A percentile compares a stretch with the other conserved stretches of the same genome.
Evolutionary conservation across 2,329 filamentous ascomycete species (phyloP).

Genomic region (Cytospora paraplurivora): DNA sequence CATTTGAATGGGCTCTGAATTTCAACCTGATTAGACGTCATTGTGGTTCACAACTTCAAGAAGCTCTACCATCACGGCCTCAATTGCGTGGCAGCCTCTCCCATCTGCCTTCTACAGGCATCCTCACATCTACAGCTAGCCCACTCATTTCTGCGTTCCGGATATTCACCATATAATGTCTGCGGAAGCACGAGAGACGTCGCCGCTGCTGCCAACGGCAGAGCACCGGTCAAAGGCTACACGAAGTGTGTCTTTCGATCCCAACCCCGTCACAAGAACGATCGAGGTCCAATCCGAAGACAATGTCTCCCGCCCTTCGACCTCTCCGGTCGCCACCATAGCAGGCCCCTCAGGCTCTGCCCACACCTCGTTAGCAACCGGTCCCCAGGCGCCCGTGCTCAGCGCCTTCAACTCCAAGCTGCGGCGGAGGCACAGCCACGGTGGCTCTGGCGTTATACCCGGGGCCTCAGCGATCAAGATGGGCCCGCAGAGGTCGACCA

Average conservation of each 20-base stretch:
- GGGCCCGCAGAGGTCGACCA: slow-evolving; percentile 90
- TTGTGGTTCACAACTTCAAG: neutral
- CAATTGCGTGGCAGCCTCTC: neutral
- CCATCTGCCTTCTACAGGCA: neutral
- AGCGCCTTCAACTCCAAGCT: slow-evolving; percentile 85
- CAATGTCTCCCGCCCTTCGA: slow-evolving; percentile 29
- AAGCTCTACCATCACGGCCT: neutral
- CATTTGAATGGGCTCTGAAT: neutral
- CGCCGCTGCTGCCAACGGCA: slow-evolving; percentile 33
- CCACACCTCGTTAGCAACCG: slow-evolving; percentile 37
- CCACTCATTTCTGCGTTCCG: neutral
- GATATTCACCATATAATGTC: slow-evolving; percentile 17
- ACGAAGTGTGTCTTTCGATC: slow-evolving; percentile 77
- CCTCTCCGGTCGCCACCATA: slow-evolving; percentile 35
- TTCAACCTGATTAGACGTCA: slow-evolving; percentile 1
- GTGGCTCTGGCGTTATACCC: slow-evolving; percentile 59
- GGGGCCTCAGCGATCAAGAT: slow-evolving; percentile 65
- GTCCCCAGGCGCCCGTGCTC: slow-evolving; percentile 60
- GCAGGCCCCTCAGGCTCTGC: slow-evolving; percentile 41
- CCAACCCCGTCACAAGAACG: slow-evolving; percentile 65
- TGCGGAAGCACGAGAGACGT: slow-evolving; percentile 29
- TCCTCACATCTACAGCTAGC: neutral
- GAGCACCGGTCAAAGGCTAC: slow-evolving; percentile 47
- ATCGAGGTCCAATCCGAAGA: slow-evolving; percentile 53
- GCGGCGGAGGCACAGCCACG: slow-evolving; percentile 81